Evolutionary conservation across 345 rosid species (phyloP).

Genomic region (Noccaea bulbosa): DNA sequence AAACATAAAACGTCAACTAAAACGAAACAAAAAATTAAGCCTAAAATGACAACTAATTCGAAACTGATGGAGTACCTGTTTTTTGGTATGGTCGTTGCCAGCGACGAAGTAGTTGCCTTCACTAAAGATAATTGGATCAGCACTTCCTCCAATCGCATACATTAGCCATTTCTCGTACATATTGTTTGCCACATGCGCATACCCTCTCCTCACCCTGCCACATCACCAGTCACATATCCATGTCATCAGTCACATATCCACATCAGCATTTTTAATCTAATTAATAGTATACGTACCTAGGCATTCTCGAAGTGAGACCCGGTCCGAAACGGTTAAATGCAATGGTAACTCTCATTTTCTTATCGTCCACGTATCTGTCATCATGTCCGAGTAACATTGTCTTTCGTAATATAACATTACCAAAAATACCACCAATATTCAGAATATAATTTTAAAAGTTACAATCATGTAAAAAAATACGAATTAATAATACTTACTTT

Average conservation of each 20-base stretch:
- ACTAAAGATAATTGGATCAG: constrained; percentile 78
- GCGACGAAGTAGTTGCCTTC: constrained; percentile 86
- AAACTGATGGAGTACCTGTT: constrained; percentile 52
- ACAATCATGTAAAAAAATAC: background rate
- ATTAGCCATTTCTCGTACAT: constrained; percentile 75
- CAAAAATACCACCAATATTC: constrained; percentile 8
- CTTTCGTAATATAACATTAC: constrained; percentile 37
- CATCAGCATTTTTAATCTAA: background rate
- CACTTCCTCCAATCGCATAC: constrained; percentile 93
- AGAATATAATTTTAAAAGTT: background rate
- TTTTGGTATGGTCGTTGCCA: constrained; percentile 33
- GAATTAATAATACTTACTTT: constrained; percentile 48
- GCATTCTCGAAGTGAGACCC: constrained; percentile 77
- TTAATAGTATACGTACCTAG: constrained; percentile 52
- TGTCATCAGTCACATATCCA: background rate
- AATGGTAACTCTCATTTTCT: constrained; percentile 73
- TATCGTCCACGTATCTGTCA: constrained; percentile 58
- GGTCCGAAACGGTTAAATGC: constrained; percentile 72
- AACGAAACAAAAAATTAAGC: too few species aligned
- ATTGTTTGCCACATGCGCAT: constrained; percentile 87
- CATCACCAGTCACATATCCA: background rate
- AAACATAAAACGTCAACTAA: too few species aligned
- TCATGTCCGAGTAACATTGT: constrained; percentile 71
- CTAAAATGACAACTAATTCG: too few species aligned
- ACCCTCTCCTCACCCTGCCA: constrained; percentile 66